phyloP scores from a whole-genome alignment of 140 eudicot species.

The Oenanthe javanica region DNA sequence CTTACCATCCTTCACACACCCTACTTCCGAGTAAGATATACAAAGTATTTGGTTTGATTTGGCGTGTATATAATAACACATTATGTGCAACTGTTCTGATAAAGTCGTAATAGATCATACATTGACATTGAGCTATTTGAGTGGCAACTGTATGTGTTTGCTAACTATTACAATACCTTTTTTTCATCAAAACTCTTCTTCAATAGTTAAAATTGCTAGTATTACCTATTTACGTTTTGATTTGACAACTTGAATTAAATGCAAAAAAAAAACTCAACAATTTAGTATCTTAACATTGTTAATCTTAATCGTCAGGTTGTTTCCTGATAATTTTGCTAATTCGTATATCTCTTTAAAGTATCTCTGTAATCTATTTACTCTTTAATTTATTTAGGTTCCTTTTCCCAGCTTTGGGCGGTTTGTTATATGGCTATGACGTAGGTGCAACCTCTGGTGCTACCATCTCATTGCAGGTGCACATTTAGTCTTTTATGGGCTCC shows the following conservation, averaged over 20 bases:
- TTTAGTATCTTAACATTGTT: neutral
- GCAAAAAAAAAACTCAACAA: neutral
- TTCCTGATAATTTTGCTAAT: neutral
- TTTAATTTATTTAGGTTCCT: conserved; percentile 49
- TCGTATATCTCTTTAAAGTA: neutral
- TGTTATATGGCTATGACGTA: conserved; percentile 89
- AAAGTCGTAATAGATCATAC: no score
- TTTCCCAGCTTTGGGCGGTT: conserved; percentile 96
- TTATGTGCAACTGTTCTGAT: no score
- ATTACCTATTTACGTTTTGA: neutral
- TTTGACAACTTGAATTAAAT: neutral
- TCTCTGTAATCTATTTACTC: neutral
- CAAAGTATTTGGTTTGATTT: no score
- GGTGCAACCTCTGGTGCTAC: conserved; percentile 99
- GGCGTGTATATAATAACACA: no score
- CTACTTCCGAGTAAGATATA: no score
- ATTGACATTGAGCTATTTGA: no score
- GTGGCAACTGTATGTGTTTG: no score
- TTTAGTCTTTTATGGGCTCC: neutral
- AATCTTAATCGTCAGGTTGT: neutral
- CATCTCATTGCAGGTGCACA: conserved; percentile 72
- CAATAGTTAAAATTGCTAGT: no score
- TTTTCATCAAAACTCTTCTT: no score
- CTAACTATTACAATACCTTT: no score
- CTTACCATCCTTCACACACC: no score